Evolutionary conservation across 805 yeast species (phyloP), one percentile per base, ranked within the genome.

Genomic region (Candida vartiovaarae): DNA sequence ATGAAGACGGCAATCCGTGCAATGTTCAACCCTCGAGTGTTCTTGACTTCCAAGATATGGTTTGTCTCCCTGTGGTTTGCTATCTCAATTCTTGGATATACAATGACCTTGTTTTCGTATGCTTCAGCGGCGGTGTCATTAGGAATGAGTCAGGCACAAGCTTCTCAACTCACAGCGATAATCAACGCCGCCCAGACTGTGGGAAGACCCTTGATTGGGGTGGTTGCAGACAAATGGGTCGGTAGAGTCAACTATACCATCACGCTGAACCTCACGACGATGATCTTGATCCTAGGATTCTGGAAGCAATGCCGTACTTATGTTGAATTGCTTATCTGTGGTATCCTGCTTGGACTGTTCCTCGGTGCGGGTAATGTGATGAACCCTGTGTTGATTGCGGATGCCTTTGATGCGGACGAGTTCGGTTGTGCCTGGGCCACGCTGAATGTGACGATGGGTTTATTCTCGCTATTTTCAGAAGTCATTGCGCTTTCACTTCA

Each of bases 401-500:
- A 71, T 51, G 52, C 65, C 33, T 63, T 64, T 34, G 60, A 53
- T 20, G 62, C 64, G 4, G 59, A 57, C 2, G 63, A 62, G n/a
- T 71, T 71, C 47, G 56, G 62, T 8, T 58, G 68, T 6, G 70
- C 69, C 5, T 71, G 73, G 71, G 57, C 67, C 3, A 59, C 63
- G 36, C 57, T 68, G 29, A 66, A 63, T 42, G 47, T 61, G 34
- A 39, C 51, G 2, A 59, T 64, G 38, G 60, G 68, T 0, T 57
- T 67, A 5, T 48, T 62, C 26, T 59, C 70, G 8, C 56, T 78
- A 15, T 70, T 71, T n/a, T 67, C 75, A 5, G 84, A 79, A 57
- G 74, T 76, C 3, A 70, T 79, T 39, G 83, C 79, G 0, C 70
- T 78, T 39, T 67, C 75, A 0, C 52, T 78, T 38, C 67, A 64